A percentile compares a stretch with the other conserved stretches of the same genome.
These are phyloP conservation scores for Nakazawaea sp. DNA, from an alignment of 805 yeast genomes.

Conservation along the genomic window DNA sequence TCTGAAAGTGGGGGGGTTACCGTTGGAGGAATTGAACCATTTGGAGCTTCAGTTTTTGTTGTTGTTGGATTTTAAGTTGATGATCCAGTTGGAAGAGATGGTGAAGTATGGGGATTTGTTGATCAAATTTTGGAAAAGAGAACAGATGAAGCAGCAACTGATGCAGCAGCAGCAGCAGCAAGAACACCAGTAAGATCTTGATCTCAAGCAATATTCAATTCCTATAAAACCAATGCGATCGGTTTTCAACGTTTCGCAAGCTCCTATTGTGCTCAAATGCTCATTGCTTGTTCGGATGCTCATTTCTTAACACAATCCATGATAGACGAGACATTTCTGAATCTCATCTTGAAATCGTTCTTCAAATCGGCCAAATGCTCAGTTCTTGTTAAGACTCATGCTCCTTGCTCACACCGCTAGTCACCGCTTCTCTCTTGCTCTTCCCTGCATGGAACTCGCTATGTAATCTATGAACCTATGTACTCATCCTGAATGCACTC, in stretches of 20 bases:
- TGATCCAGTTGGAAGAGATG: slow-evolving; percentile 86
- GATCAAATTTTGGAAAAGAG: slow-evolving; percentile 77
- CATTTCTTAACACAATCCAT: slow-evolving; percentile 99
- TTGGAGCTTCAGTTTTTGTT: slow-evolving; percentile 85
- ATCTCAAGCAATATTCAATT: too few species aligned
- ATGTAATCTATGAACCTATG: too few species aligned
- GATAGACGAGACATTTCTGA: slow-evolving; percentile 81
- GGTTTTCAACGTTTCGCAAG: slow-evolving; percentile 98
- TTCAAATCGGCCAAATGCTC: too few species aligned
- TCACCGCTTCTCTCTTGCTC: too few species aligned
- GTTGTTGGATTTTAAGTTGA: slow-evolving; percentile 75
- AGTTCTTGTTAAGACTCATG: too few species aligned
- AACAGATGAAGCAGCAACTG: slow-evolving; percentile 34
- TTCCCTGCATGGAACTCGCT: too few species aligned
- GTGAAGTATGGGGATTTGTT: slow-evolving; percentile 85
- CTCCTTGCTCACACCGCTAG: too few species aligned
- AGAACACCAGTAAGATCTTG: slow-evolving; percentile 6
- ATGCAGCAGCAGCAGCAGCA: slow-evolving; percentile 13
- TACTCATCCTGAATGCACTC: too few species aligned
- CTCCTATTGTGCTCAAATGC: slow-evolving; percentile 95
- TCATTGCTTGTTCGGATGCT: too few species aligned
- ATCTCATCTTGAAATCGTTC: slow-evolving; percentile 79
- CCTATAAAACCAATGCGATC: too few species aligned
- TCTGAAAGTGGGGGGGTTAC: slow-evolving; percentile 93
- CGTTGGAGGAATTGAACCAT: slow-evolving; percentile 87